Percentiles rank a stretch among this genome's conserved stretches.
These are phyloP conservation scores for Gossypium anomalum DNA, from an alignment of 345 rosid species.

Conservation along the genomic window DNA sequence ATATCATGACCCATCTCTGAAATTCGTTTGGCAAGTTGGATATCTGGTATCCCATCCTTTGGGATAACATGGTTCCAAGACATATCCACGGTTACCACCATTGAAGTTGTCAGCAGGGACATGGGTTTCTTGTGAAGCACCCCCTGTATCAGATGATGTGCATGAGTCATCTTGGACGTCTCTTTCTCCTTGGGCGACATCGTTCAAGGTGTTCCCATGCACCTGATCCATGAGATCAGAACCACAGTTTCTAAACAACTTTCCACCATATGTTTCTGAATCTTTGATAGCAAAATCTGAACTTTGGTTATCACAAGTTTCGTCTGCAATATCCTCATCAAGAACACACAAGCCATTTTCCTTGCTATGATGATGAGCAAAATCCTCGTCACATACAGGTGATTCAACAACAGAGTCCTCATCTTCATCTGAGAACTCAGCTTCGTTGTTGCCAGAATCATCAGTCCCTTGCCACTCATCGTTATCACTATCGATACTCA, in stretches of 20 bases:
- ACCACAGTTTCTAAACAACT: slow-evolving; percentile 9
- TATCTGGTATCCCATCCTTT: slow-evolving; percentile 42
- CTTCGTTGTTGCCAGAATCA: slow-evolving; percentile 23
- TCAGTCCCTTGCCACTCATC: slow-evolving; percentile 60
- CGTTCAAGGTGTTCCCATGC: slow-evolving; percentile 8
- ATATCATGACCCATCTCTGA: slow-evolving; percentile 41
- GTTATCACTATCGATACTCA: slow-evolving; percentile 62
- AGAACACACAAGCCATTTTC: slow-evolving; percentile 16
- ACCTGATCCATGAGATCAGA: slow-evolving; percentile 10
- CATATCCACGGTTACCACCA: slow-evolving; percentile 23
- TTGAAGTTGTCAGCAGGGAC: slow-evolving; percentile 20
- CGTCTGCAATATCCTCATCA: slow-evolving; percentile 19
- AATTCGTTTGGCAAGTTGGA: slow-evolving; percentile 22
- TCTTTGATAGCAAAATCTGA: slow-evolving; percentile 1
- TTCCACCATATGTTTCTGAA: slow-evolving; percentile 20
- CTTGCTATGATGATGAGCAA: slow-evolving; percentile 3
- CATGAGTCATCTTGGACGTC: slow-evolving; percentile 35
- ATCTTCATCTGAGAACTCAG: slow-evolving; percentile 17
- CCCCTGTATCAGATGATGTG: slow-evolving; percentile 30
- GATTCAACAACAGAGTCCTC: slow-evolving; percentile 36
- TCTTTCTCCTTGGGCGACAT: slow-evolving; percentile 8
- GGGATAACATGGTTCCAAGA: slow-evolving; percentile 32
- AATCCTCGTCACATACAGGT: slow-evolving; percentile 17
- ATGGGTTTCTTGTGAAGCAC: neutral
- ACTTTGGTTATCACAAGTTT: slow-evolving; percentile 6